phyloP scores from a whole-genome alignment of 345 rosid species.

The Salix koriyanagi region DNA sequence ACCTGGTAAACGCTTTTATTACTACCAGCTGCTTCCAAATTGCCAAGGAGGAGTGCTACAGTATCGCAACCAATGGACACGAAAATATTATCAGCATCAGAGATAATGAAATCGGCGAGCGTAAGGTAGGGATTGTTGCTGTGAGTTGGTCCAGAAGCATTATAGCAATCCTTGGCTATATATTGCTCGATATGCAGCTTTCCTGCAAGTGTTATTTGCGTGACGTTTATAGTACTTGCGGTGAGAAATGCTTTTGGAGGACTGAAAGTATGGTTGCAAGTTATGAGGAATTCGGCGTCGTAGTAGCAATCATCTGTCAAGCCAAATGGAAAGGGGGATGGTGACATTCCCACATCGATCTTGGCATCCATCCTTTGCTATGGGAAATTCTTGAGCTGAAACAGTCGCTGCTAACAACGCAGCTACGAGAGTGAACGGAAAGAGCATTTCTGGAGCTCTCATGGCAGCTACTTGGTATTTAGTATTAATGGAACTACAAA shows the following conservation, averaged over 20 bases:
- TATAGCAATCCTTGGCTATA: no score
- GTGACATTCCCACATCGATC: slow-evolving; percentile 30
- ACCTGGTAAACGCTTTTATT: fast-evolving
- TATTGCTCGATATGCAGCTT: no score
- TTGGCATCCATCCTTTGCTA: slow-evolving; percentile 11
- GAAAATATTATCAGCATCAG: no score
- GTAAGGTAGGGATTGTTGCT: fast-evolving
- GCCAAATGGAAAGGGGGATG: slow-evolving; percentile 51
- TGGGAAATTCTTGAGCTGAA: not conserved
- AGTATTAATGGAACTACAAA: no score
- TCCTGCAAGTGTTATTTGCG: slow-evolving; percentile 18
- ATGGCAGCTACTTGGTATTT: not conserved
- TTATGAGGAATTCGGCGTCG: slow-evolving; percentile 7
- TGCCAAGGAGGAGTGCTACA: no score
- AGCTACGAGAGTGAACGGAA: not conserved
- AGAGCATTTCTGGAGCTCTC: not conserved
- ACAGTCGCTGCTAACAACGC: not conserved
- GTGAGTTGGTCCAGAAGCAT: no score
- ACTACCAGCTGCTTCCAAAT: no score
- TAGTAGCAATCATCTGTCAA: slow-evolving; percentile 23
- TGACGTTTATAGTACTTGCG: slow-evolving; percentile 7
- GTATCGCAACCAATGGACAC: no score
- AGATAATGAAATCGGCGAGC: no score
- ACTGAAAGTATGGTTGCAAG: slow-evolving; percentile 16
- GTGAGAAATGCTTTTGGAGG: slow-evolving; percentile 9